Evolutionary conservation across 495 filamentous ascomycete species (phyloP).

Genomic region (Hypoxylon perforatum): DNA sequence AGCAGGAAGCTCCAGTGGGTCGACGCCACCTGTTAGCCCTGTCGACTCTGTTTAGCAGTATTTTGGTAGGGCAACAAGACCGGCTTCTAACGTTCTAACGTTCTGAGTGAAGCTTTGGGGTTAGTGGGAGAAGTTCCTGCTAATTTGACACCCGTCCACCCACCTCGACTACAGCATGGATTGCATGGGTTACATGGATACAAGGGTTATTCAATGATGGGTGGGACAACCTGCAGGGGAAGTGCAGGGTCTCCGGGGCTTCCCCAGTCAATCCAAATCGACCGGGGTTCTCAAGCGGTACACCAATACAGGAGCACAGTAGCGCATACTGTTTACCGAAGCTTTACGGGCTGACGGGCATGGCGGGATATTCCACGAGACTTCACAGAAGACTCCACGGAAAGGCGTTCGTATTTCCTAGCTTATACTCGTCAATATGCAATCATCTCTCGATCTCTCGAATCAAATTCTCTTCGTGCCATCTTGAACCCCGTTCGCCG

Average conservation of each 20-base stretch:
- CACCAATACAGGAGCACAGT: slow-evolving; percentile 15
- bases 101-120: slow-evolving; percentile 14
- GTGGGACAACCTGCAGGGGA: slow-evolving; percentile 25
- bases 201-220: background rate
- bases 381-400: slow-evolving; percentile 6
- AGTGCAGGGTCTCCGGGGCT: slow-evolving; percentile 35
- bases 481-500: slow-evolving; percentile 21
- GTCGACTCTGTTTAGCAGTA: background rate
- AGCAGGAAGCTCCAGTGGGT: slow-evolving; percentile 12
- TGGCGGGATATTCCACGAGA: background rate
- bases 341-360: background rate
- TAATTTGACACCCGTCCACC: slow-evolving; percentile 31
- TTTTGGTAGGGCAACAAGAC: background rate
- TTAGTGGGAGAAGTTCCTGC: slow-evolving; percentile 12
- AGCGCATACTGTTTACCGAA: slow-evolving; percentile 28
- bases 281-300: background rate
- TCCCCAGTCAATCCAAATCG: slow-evolving; percentile 22
- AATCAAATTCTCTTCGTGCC: background rate
- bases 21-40: slow-evolving; percentile 13
- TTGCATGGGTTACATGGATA: slow-evolving; percentile 14
- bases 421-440: background rate
- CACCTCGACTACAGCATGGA: slow-evolving; percentile 10
- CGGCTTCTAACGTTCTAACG: too few relatives aligned
- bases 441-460: too few relatives aligned
- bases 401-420: slow-evolving; percentile 1